phyloP scores from a whole-genome alignment of 495 filamentous ascomycete genomes.

The Talaromyces ruber region DNA sequence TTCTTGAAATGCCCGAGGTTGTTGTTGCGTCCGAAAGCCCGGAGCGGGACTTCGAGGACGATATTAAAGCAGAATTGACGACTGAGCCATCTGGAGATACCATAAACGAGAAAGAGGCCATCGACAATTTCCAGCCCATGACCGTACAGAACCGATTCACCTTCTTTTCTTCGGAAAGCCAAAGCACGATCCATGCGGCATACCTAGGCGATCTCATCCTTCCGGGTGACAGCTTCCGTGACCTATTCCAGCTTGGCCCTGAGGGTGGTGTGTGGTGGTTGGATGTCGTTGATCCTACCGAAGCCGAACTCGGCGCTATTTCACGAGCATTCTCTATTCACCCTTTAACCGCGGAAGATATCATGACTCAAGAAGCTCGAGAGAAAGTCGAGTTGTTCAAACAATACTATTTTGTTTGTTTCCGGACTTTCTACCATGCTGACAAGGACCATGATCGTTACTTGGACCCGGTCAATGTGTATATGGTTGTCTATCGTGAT shows the following conservation, averaged over 20 bases:
- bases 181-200: conserved; percentile 82
- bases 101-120: conserved; percentile 23
- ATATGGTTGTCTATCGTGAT: conserved; percentile 94
- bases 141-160: conserved; percentile 72
- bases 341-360: conserved; percentile 90
- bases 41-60: conserved; percentile 15
- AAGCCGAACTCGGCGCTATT: conserved; percentile 81
- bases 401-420: conserved; percentile 95
- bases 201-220: conserved; percentile 81
- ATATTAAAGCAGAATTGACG: conserved; percentile 12
- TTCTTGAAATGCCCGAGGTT: conserved; percentile 16
- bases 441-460: conserved; percentile 70
- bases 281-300: conserved; percentile 81
- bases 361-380: conserved; percentile 83
- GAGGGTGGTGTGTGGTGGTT: conserved; percentile 86
- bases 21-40: conserved; percentile 21
- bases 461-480: conserved; percentile 88
- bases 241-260: conserved; percentile 75
- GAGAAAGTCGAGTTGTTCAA: conserved; percentile 98
- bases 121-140: conserved; percentile 28
- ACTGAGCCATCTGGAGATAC: conserved; percentile 15
- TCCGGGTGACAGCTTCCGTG: conserved; percentile 79
- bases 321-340: conserved; percentile 90
- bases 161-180: conserved; percentile 91
- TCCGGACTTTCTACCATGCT: conserved; percentile 81